Evolutionary conservation across 2,329 filamentous ascomycete genomes (phyloP), one percentile per base, ranked within the genome.

Genomic region (Colletotrichum noveboracense): DNA sequence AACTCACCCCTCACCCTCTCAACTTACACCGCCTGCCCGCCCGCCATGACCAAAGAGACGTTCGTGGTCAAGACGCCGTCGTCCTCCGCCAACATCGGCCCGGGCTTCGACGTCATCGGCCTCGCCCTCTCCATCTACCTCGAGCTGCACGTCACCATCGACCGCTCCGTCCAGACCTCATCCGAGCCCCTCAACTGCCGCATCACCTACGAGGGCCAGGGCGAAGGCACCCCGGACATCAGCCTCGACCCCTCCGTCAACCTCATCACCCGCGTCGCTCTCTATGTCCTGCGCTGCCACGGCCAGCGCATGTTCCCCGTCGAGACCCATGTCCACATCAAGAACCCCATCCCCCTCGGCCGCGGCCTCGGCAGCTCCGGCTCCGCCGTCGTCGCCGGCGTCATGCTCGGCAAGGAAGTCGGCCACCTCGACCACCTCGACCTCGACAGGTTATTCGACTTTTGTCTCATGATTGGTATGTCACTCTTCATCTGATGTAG

Each of bases 81-180:
- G 88, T 98, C 96, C 76, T 98, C 96, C 77, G 96, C 96, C 87
- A 98, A 98, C 89, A 98, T 98, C 83, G 96, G 95, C 79, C 96
- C 96, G 65, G 96, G 96, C 75, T 99, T 98, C 89, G 96, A 99
- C 88, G 96, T 98, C 81, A 98, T 98, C 84, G 95, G 97, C 79
- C 93, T 99, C 77, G 96, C 96, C 10, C 90, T 99, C 79, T 98
- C 96, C 79, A 93, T 98, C 85, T 98, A 96, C 87, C 94, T 99
- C 78, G 96, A 98, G 87, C 89, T 98, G 72, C 91, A 93, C 78
- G 94, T 98, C 84, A 95, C 93, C 77, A 89, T 97, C 81, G 91
- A 94, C 84, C 88, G 91, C 75, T 85, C 88, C 80, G 87, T 87
- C 82, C 80, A 82, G 67, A 82, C 86, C 58, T 92, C 91, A 9